Evolutionary conservation across 495 filamentous ascomycete species (phyloP), one percentile per base, ranked within the genome.

Genomic region (Jackrogersella minutella): DNA sequence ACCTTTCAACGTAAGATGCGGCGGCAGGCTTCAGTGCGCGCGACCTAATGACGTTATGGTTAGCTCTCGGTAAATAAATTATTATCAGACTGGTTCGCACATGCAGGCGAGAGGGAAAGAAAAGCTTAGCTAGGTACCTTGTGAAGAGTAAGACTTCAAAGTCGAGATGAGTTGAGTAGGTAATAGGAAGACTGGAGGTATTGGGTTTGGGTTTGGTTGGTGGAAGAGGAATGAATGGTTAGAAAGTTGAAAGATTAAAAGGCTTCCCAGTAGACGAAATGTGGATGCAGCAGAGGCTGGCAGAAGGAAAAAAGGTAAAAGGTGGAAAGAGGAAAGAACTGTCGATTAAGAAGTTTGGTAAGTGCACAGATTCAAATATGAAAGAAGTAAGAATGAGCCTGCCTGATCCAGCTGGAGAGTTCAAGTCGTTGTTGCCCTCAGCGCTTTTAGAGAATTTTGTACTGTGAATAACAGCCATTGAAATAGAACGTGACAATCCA

Each of bases 31-130:
- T 54, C n/a, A 50, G 57, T 30, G 40, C 31, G 34, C 58, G 33
- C 39, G 17, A 46, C 49, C 49, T 55, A 54, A 39, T 24, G 43
- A 62, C 31, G 43, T 58, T 58, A 58, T 58, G 37, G 16, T 56
- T 56, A 58, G 56, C 33, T 58, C 16, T 47, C 14, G 30, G 10
- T 39, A 17, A 17, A 49, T 19, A 24, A 24, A 3, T 17, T 21
- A 26, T 26, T 21, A 21, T 11, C n/a, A 21, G 21, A 26, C 19
- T 6, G 10, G 41, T 46, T 46, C 9, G 21, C 21, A 19, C 21
- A 46, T 46, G 41, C 41, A 24, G 41, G 41, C 4, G 11, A 46
- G 11, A 39, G 13, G 17, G 41, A 36, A 24, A 5, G 28, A 28
- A 24, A 58, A 8, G 22, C 56, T 49, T 58, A 56, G 37, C 41